These are phyloP conservation scores for Neoboletus magnificus DNA, from an alignment of 768 basidiomycete species.

Conservation along the genomic window DNA sequence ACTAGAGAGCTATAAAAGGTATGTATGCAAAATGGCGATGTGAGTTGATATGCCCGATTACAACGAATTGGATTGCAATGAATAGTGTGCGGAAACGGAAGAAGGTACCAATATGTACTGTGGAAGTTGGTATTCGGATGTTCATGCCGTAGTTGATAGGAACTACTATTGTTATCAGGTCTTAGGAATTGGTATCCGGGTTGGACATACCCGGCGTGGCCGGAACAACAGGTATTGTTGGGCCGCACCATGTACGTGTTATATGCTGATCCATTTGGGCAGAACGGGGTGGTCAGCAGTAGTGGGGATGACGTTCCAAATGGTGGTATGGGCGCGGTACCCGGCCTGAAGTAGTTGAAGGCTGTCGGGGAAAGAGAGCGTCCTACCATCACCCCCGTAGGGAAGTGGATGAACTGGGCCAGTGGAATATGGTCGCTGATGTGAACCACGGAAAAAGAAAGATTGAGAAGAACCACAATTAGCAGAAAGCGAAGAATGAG, in stretches of 20 bases:
- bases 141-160: constrained; percentile 1
- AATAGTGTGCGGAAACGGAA: not conserved
- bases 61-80: constrained; percentile 12
- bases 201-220: constrained; percentile 18
- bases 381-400: constrained; percentile 10
- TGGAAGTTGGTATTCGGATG: constrained; percentile 5
- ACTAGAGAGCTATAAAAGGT: constrained; percentile 18
- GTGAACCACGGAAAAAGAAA: constrained; percentile 8
- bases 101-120: constrained; percentile 18
- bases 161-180: constrained; percentile 6
- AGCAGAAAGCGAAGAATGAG: constrained; percentile 9
- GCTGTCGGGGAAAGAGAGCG: constrained; percentile 10
- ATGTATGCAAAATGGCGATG: constrained; percentile 12
- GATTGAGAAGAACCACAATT: constrained; percentile 4
- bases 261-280: constrained; percentile 19
- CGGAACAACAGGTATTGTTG: constrained; percentile 9
- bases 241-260: constrained; percentile 3
- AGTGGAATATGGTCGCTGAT: constrained; percentile 20
- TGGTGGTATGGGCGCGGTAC: constrained; percentile 2
- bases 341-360: constrained; percentile 8
- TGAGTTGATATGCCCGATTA: constrained; percentile 10
- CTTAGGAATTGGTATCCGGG: constrained; percentile 7
- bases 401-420: constrained; percentile 15
- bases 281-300: constrained; percentile 30
- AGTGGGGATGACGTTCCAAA: constrained; percentile 25